These are phyloP conservation scores for Mycena pura DNA, from an alignment of 768 basidiomycete species.

Conservation along the genomic window DNA sequence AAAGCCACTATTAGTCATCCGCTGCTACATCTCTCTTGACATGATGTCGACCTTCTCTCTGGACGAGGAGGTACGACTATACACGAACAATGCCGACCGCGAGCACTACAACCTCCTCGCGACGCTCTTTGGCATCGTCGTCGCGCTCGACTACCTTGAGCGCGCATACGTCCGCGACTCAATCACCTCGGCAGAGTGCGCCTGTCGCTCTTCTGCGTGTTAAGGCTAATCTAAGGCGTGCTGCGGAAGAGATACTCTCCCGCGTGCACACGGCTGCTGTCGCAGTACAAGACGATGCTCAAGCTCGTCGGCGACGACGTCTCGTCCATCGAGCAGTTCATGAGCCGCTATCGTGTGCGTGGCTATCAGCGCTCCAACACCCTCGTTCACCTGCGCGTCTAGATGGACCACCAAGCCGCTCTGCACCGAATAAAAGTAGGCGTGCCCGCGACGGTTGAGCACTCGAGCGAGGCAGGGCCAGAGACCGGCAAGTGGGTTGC, in stretches of 20 bases:
- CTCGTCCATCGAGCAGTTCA: slow-evolving; percentile 86
- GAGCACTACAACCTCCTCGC: slow-evolving; percentile 89
- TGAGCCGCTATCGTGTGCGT: slow-evolving; percentile 83
- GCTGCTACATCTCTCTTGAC: not conserved
- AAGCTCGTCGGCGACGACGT: slow-evolving; percentile 94
- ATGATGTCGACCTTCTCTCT: slow-evolving; percentile 64
- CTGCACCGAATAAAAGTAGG: slow-evolving; percentile 89
- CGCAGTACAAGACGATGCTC: slow-evolving; percentile 97
- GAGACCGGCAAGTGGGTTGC: slow-evolving; percentile 98
- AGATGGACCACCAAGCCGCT: slow-evolving; percentile 96
- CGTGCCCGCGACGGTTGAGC: slow-evolving; percentile 96
- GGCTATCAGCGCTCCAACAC: not conserved
- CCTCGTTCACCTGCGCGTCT: not conserved
- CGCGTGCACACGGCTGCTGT: slow-evolving; percentile 91
- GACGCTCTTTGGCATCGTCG: slow-evolving; percentile 91
- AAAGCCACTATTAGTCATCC: not conserved
- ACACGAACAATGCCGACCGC: slow-evolving; percentile 86
- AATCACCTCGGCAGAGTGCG: slow-evolving; percentile 89
- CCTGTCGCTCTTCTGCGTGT: slow-evolving; percentile 25
- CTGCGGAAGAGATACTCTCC: slow-evolving; percentile 86
- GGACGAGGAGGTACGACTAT: slow-evolving; percentile 92
- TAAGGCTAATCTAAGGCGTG: slow-evolving; percentile 38
- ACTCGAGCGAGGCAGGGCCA: slow-evolving; percentile 89
- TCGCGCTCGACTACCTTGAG: slow-evolving; percentile 93
- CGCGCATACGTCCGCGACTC: slow-evolving; percentile 94